Evolutionary conservation across 352 stramenopile species (phyloP).

Genomic region (Globisporangium alternatum): DNA sequence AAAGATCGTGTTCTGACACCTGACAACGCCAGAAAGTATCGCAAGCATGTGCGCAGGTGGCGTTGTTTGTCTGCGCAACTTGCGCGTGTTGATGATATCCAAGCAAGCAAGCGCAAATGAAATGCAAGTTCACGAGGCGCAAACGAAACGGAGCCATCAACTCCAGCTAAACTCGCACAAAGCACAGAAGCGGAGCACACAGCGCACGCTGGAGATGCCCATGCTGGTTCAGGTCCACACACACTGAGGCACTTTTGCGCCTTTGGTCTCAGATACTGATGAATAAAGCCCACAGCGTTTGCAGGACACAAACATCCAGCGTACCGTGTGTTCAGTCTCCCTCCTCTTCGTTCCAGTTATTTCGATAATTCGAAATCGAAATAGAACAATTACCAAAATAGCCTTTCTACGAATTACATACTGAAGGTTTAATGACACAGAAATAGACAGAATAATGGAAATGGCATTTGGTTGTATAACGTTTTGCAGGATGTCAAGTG

Average conservation of each 20-base stretch:
- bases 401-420: neutral
- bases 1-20: neutral
- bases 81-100: neutral
- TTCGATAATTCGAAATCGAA: neutral
- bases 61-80: neutral
- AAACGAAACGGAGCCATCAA: neutral
- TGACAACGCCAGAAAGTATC: neutral
- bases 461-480: neutral
- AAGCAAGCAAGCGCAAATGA: too few relatives aligned
- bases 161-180: neutral
- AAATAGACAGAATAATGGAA: neutral
- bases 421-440: neutral
- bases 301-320: neutral
- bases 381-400: neutral
- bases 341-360: neutral
- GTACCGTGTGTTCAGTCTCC: slow-evolving; percentile 1
- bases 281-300: too few relatives aligned
- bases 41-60: neutral
- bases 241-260: too few relatives aligned
- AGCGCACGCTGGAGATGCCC: neutral
- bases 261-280: too few relatives aligned
- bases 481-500: neutral
- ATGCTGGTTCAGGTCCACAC: neutral
- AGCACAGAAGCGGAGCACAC: neutral
- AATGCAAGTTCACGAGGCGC: too few relatives aligned